phyloP scores from a whole-genome alignment of 805 yeast species.

The Lachancea mirantina region DNA sequence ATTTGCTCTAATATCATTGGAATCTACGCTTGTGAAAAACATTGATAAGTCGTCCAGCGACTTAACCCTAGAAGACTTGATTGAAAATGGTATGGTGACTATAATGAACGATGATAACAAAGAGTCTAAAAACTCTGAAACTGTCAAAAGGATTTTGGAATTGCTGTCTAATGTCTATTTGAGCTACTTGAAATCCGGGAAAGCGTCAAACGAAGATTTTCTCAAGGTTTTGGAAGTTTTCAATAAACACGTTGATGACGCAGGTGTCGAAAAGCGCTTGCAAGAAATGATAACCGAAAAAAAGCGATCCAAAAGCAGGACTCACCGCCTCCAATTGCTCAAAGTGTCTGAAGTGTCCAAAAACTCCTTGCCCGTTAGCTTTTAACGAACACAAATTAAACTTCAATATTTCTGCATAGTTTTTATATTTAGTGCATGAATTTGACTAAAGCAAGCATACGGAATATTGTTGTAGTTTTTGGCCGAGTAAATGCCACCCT shows the following conservation, averaged over 20 bases:
- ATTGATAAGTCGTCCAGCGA: conserved; percentile 33
- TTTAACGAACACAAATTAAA: no score
- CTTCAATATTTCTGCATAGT: no score
- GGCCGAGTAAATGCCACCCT: no score
- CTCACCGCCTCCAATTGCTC: no score
- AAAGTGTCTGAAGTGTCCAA: no score
- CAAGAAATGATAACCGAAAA: conserved; percentile 34
- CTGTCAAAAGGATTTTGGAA: conserved; percentile 61
- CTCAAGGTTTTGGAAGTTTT: conserved; percentile 33
- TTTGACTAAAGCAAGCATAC: no score
- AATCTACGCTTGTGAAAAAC: conserved; percentile 36
- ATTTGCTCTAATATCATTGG: conserved; percentile 57
- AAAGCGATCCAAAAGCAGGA: conserved; percentile 23
- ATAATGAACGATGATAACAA: conserved; percentile 58
- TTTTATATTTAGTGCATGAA: no score
- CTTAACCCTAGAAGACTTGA: conserved; percentile 46
- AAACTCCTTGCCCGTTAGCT: no score
- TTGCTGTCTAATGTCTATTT: conserved; percentile 60
- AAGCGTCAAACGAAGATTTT: conserved; percentile 34
- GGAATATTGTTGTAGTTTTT: no score
- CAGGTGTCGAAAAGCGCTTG: conserved; percentile 33
- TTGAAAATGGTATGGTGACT: conserved; percentile 72
- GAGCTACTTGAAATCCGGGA: conserved; percentile 36
- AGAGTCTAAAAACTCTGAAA: conserved; percentile 33
- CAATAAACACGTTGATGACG: conserved; percentile 35